Base-by-base conservation (phyloP, 2,329 filamentous ascomycete species). In the Orbilia quercus region DNA sequence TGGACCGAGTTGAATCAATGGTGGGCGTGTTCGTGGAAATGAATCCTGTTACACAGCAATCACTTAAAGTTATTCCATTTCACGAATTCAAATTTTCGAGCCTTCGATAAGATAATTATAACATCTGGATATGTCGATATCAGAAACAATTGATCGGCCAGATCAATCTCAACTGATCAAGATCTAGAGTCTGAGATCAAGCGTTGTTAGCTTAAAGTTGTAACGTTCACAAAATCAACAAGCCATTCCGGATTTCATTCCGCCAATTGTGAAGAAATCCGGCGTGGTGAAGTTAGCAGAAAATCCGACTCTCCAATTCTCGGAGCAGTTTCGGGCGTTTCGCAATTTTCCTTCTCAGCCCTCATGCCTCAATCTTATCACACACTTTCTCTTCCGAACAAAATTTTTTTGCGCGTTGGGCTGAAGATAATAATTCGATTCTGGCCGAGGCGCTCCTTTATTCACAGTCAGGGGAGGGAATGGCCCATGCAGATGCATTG, bases 401-500 rank as follows among this genome's bases (percentile, higher is more conserved):
- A 53, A 1, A 36, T 6, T 6, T 5, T n/a, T 16, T 31, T 14
- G 28, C 20, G 25, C 11, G 16, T 28, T 50, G 45, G 45, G 45
- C 48, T 38, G 25, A 53, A 53, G n/a, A 28, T 14, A 50, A 40
- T 25, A 23, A n/a, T n/a, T n/a, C n/a, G n/a, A n/a, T n/a, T n/a
- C n/a, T 18, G 28, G 25, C 20, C 25, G n/a, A 31, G 4, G 28
- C 28, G n/a, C n/a, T n/a, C 47, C 22, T n/a, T 44, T 34, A 53
- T 34, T 34, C 48, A 47, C 54, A n/a, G 20, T 31, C 48, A 28
- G 28, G 62, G 51, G 42, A 47, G 34, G 48, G 62, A 65, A 55
- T 55, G 40, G 57, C 31, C 62, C 62, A 58, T 66, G 62, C 28
- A 55, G 42, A 23, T 55, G 62, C 62, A 66, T 65, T 66, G 62